Evolutionary conservation across 345 rosid species (phyloP), one percentile per base, ranked within the genome.

Genomic region (Eutrema japonicum): DNA sequence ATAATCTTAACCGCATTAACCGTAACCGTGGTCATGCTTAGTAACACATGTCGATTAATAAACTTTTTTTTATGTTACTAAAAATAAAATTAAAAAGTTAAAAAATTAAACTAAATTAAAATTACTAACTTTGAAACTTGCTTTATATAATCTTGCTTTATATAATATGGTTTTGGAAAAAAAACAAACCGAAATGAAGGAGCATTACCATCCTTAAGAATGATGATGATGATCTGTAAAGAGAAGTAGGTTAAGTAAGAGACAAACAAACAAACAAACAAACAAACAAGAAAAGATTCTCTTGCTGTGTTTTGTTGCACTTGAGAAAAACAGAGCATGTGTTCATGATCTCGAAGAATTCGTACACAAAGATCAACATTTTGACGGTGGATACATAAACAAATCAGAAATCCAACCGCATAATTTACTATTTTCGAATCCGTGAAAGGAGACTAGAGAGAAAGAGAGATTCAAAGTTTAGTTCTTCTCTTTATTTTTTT

Each of bases 301-400:
- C 51, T 50, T 59, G 72, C 58, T 74, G 61, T 66, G 67, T 74
- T 74, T 74, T 66, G 26, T 48, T 30, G 13, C 47, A 50, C 59
- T 67, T 16, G 3, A 66, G 10, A 22, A 32, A 60, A 61, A 48
- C 69, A 68, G 51, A 68, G 74, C 69, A 75, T 43, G 79, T 75
- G 68, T 68, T 51, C 48, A 75, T 75, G 38, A 58, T 66, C 64
- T 52, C 22, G 5, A 32, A 41, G 54, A 36, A 33, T 26, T 60
- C 73, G 6, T 10, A 67, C 68, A 51, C 13, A 46, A 60, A 67
- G 51, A 67, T 66, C 73, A 58, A 67, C 73, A 66, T 41, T 42
- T 50, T 26, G 47, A 60, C 74, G 49, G 73, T 75, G 63, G 64
- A 75, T 75, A 51, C 69, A 42, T 51, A 75, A 51, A 75, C 47